phyloP scores from a whole-genome alignment of 1,284 basidiomycete species.

The Ganoderma resinaceum region DNA sequence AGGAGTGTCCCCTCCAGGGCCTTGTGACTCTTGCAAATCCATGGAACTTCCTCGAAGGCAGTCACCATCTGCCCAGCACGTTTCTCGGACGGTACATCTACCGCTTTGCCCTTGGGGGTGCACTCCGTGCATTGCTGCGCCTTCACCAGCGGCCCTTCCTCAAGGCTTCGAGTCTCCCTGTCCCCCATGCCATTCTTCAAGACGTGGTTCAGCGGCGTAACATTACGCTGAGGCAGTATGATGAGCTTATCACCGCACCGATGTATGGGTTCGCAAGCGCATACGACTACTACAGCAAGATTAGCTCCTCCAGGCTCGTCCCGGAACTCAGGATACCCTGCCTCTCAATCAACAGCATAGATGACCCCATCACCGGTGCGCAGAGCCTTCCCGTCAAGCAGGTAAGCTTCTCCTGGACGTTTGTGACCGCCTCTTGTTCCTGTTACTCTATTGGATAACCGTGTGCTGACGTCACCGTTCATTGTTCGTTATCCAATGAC shows the following conservation, averaged over 20 bases:
- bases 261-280: conserved; percentile 35
- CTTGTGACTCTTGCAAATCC: conserved; percentile 36
- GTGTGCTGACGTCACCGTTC: conserved; percentile 2
- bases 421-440: neutral
- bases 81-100: conserved; percentile 33
- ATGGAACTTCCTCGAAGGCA: conserved; percentile 37
- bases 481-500: neutral
- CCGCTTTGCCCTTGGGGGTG: conserved; percentile 35
- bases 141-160: conserved; percentile 31
- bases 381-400: conserved; percentile 20
- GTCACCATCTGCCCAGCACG: conserved; percentile 29
- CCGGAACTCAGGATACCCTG: conserved; percentile 31
- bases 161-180: conserved; percentile 17
- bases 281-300: conserved; percentile 35
- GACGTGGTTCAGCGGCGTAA: conserved; percentile 24
- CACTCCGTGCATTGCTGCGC: conserved; percentile 33
- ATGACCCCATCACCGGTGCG: conserved; percentile 37
- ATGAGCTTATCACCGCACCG: conserved; percentile 31
- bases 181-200: conserved; percentile 23
- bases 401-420: conserved; percentile 9
- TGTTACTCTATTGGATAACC: neutral
- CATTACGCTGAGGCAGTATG: conserved; percentile 33
- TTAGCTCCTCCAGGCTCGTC: conserved; percentile 32
- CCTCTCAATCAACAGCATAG: conserved; percentile 36
- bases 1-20: conserved; percentile 35